A percentile compares a stretch with the other conserved stretches of the same genome.
These are phyloP conservation scores for Spergularia azorica DNA, from an alignment of 179 eudicot species.

Conservation along the genomic window DNA sequence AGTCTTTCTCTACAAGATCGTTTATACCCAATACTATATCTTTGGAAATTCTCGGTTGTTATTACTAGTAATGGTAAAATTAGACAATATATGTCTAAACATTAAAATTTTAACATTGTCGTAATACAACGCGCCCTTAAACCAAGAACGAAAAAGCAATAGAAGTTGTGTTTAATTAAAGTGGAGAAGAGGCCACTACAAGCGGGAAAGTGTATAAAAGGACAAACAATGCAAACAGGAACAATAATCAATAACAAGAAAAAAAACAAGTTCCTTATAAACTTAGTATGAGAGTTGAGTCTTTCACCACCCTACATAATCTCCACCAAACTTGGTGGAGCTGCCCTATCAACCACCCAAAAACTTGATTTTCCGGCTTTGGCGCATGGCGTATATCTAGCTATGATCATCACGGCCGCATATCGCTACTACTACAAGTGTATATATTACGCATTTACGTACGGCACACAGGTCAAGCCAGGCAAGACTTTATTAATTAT, in stretches of 20 bases:
- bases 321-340: constrained; percentile 22
- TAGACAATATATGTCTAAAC: too few relatives aligned
- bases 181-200: constrained; percentile 17
- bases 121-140: too few relatives aligned
- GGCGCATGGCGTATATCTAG: background rate
- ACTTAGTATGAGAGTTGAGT: constrained; percentile 13
- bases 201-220: constrained; percentile 18
- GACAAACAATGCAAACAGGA: constrained; percentile 23
- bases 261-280: background rate
- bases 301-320: background rate
- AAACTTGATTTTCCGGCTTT: background rate
- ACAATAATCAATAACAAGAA: background rate
- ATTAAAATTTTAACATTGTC: too few relatives aligned
- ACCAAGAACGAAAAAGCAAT: too few relatives aligned
- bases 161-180: background rate
- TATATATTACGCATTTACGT: constrained; percentile 19
- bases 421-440: constrained; percentile 15
- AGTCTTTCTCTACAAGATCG: too few relatives aligned
- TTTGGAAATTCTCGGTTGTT: too few relatives aligned
- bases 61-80: too few relatives aligned
- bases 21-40: too few relatives aligned
- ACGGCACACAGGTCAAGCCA: constrained; percentile 53
- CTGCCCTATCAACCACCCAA: constrained; percentile 21
- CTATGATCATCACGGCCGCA: background rate
- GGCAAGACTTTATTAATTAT: constrained; percentile 32